phyloP scores from a whole-genome alignment of 2,329 filamentous ascomycete genomes.

The Neoscytalidium dimidiatum region DNA sequence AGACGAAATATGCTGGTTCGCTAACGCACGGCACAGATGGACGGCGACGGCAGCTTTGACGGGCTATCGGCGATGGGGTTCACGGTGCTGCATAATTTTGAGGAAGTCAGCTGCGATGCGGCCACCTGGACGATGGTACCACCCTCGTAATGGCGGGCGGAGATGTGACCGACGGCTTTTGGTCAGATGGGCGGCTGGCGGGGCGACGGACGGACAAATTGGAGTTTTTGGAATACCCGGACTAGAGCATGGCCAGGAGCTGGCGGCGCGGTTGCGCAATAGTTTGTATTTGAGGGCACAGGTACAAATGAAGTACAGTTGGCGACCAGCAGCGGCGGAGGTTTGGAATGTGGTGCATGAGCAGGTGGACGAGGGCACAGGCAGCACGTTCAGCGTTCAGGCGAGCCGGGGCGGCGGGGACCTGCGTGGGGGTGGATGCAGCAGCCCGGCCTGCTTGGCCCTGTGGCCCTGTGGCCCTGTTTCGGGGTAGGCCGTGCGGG shows the following conservation, averaged over 20 bases:
- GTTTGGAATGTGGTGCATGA: neutral
- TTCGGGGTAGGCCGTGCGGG: neutral
- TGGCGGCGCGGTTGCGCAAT: constrained; percentile 1
- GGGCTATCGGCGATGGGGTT: constrained; percentile 79
- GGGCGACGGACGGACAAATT: neutral
- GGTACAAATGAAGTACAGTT: neutral
- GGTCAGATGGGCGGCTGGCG: neutral
- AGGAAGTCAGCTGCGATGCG: constrained; percentile 74
- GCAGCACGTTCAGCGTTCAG: too few species aligned
- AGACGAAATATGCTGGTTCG: constrained; percentile 32
- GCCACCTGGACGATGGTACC: constrained; percentile 61
- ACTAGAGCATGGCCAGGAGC: constrained; percentile 17
- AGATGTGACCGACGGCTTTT: too few species aligned
- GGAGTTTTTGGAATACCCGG: constrained; percentile 25
- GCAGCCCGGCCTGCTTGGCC: too few species aligned
- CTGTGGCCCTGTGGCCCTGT: neutral
- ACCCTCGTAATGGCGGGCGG: constrained; percentile 34
- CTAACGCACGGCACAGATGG: constrained; percentile 53
- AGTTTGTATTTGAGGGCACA: neutral
- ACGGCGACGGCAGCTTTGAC: constrained; percentile 72
- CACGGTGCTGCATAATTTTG: constrained; percentile 74
- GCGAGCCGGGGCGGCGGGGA: constrained; percentile 1
- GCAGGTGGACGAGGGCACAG: too few species aligned
- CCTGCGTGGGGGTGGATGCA: constrained; percentile 1
- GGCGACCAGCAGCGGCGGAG: neutral